Base-by-base conservation (phyloP, 1,284 basidiomycete species). In the Boletus subluridellus region DNA sequence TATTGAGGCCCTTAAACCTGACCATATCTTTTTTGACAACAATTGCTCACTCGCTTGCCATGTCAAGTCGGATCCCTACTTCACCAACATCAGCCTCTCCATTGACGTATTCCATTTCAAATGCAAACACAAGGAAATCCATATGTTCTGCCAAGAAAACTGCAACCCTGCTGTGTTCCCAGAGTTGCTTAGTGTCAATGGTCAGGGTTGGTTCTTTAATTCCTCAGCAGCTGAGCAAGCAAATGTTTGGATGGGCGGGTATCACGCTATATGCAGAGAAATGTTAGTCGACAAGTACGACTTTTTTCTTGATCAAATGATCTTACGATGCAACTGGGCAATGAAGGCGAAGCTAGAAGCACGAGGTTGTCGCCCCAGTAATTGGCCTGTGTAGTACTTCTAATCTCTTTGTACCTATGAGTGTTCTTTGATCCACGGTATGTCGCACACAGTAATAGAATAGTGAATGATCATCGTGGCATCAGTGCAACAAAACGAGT, bases 241-340 rank as follows among this genome's bases (percentile, higher is more conserved):
- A 8, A 41, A 41, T n/a, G 37, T 37, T 14, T 37, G 37, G 14
- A 37, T 37, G 4, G 21, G 41, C 1, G 10, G 41, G 9, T 42
- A 42, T 42, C 41, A 42, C 3, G n/a, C 9, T 1, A 24, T 42
- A 9, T 42, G 21, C 11, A 3, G 41, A 12, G 68, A 74, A 44
- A 74, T 75, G 68, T 3, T 46, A 0, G 53, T 50, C 0, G 54
- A 62, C 11, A 52, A 62, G 35, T 72, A 69, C 10, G 52, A 69
- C 35, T 73, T 72, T 44, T 78, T 76, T 56, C 56, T 78, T 0
- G 76, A 77, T 59, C 70, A 76, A 54, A 75, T 78, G 73, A 75
- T 78, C 39, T 56, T 65, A 38, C 37, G 57, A 0, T 49, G 63
- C 0, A 77, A 77, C 51, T 38, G 56, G 5, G 9, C 6, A 1